These are phyloP conservation scores for Saccharomycopsis sp. DNA, from an alignment of 805 yeast species.

Conservation along the genomic window DNA sequence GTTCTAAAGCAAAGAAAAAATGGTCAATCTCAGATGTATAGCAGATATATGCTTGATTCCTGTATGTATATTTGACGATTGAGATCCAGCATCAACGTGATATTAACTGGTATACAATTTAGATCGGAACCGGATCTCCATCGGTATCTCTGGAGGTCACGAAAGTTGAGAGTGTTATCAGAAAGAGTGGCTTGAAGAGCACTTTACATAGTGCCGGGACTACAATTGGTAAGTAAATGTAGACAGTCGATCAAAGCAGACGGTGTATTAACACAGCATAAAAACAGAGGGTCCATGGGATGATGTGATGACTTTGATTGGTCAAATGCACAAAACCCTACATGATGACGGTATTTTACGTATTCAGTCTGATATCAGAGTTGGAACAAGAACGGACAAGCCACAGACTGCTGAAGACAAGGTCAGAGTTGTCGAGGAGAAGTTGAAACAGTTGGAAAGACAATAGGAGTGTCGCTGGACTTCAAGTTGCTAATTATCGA, in stretches of 20 bases:
- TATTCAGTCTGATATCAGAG: constrained; percentile 79
- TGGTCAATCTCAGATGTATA: constrained; percentile 52
- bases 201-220: constrained; percentile 90
- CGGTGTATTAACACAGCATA: background rate
- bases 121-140: constrained; percentile 72
- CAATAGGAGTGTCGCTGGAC: background rate
- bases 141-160: constrained; percentile 81
- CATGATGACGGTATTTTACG: constrained; percentile 70
- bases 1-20: constrained; percentile 1
- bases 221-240: constrained; percentile 41
- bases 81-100: background rate
- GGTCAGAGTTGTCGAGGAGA: constrained; percentile 35
- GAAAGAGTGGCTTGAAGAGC: constrained; percentile 54
- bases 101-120: background rate
- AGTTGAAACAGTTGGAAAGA: constrained; percentile 21
- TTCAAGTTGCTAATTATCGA: background rate
- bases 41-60: constrained; percentile 88
- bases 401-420: constrained; percentile 37
- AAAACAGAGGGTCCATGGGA: constrained; percentile 77
- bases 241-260: background rate
- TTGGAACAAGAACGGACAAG: constrained; percentile 53
- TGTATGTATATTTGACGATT: constrained; percentile 33
- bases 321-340: constrained; percentile 64
- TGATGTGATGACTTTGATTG: constrained; percentile 74
- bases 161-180: constrained; percentile 55